Evolutionary conservation across 2,329 filamentous ascomycete species (phyloP).

Genomic region (Talaromyces sp.): DNA sequence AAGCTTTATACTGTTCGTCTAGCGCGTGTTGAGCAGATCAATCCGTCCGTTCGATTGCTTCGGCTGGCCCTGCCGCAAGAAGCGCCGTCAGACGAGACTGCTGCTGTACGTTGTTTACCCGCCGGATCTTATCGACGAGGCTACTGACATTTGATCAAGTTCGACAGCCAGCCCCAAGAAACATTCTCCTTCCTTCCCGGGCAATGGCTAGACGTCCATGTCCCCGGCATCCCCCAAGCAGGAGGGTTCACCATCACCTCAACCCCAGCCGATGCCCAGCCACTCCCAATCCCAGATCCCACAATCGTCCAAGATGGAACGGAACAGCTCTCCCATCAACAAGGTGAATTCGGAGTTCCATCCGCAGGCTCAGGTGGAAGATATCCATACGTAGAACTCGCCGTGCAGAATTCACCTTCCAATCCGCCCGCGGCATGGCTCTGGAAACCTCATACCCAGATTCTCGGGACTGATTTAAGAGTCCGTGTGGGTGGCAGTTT

Average conservation of each 20-base stretch:
- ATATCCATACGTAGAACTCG: constrained; percentile 64
- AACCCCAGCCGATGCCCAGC: constrained; percentile 53
- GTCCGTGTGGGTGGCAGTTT: constrained; percentile 79
- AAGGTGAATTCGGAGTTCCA: constrained; percentile 19
- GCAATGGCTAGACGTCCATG: constrained; percentile 82
- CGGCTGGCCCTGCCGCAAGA: constrained; percentile 54
- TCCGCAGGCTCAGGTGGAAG: constrained; percentile 24
- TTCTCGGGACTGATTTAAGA: constrained; percentile 55
- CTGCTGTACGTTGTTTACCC: constrained; percentile 38
- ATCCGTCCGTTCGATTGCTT: constrained; percentile 63
- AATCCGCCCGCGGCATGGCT: constrained; percentile 75
- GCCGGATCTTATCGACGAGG: not conserved
- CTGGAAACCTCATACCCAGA: constrained; percentile 54
- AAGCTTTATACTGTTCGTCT: constrained; percentile 61
- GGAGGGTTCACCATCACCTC: constrained; percentile 89
- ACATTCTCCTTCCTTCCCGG: constrained; percentile 65
- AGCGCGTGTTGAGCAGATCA: constrained; percentile 58
- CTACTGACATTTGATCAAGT: not conserved
- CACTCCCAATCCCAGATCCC: constrained; percentile 23
- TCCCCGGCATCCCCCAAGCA: constrained; percentile 62
- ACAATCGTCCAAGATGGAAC: constrained; percentile 10
- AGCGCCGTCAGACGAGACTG: constrained; percentile 38
- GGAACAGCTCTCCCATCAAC: constrained; percentile 3
- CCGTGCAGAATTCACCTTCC: constrained; percentile 64
- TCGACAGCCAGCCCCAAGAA: constrained; percentile 19